These are phyloP conservation scores for Pseudoperonospora humuli DNA, from an alignment of 352 stramenopile species.

Conservation along the genomic window DNA sequence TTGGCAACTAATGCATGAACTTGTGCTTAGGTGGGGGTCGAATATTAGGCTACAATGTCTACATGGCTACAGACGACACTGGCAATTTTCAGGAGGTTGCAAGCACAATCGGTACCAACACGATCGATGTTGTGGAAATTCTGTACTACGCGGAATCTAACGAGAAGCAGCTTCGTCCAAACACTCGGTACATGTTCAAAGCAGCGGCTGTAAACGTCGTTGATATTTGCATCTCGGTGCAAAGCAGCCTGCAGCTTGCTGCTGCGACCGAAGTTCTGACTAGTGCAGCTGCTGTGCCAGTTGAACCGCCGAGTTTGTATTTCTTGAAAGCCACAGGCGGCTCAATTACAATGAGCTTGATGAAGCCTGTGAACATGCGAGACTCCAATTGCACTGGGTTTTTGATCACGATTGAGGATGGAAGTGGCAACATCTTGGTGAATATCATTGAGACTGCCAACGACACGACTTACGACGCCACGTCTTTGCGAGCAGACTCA, in stretches of 20 bases:
- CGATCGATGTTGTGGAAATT: conserved; percentile 29
- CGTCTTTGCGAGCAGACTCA: conserved; percentile 20
- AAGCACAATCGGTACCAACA: conserved; percentile 16
- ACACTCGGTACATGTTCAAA: conserved; percentile 45
- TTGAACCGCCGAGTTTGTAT: conserved; percentile 32
- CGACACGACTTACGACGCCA: conserved; percentile 21
- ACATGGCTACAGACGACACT: conserved; percentile 29
- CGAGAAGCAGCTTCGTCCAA: conserved; percentile 21
- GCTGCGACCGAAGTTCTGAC: conserved; percentile 20
- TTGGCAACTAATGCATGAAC: not conserved
- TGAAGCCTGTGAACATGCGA: conserved; percentile 44
- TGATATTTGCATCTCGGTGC: conserved; percentile 33
- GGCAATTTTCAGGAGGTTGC: conserved; percentile 28
- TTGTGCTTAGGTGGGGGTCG: conserved; percentile 29
- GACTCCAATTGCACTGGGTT: conserved; percentile 40
- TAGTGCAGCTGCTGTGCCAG: conserved; percentile 24
- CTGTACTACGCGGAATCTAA: conserved; percentile 14
- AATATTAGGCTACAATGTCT: conserved; percentile 53
- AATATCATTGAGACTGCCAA: conserved; percentile 14
- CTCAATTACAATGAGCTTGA: conserved; percentile 35
- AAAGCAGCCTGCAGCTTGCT: conserved; percentile 8
- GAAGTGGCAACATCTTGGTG: conserved; percentile 3
- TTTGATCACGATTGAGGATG: conserved; percentile 28
- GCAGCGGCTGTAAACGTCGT: conserved; percentile 37
- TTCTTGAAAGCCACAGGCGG: conserved; percentile 46